phyloP scores from a whole-genome alignment of 2,329 filamentous ascomycete genomes.

The Nemania diffusa region DNA sequence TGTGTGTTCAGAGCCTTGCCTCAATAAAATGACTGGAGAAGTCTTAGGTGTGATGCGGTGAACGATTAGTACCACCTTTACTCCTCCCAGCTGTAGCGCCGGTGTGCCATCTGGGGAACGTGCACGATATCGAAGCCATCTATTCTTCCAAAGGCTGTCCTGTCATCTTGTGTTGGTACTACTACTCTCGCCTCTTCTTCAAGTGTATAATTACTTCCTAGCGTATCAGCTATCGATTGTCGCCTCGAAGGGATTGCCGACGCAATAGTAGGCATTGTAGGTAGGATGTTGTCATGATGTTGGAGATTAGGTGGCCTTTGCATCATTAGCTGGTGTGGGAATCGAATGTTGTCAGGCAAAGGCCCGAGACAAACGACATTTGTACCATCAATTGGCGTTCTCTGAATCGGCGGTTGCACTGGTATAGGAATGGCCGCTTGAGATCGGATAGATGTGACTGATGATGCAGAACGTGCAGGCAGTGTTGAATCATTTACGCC shows the following conservation, averaged over 20 bases:
- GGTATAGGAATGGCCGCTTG: slow-evolving; percentile 34
- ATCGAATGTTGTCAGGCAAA: slow-evolving; percentile 60
- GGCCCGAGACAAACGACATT: slow-evolving; percentile 66
- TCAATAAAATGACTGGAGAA: slow-evolving; percentile 5
- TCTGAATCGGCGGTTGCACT: slow-evolving; percentile 54
- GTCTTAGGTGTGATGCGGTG: not conserved
- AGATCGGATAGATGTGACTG: slow-evolving; percentile 40
- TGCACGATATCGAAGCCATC: slow-evolving; percentile 48
- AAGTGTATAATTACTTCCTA: slow-evolving; percentile 68
- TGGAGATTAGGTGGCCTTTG: slow-evolving; percentile 44
- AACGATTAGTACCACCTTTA: slow-evolving; percentile 30
- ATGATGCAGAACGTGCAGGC: slow-evolving; percentile 46
- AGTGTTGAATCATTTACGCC: slow-evolving; percentile 43
- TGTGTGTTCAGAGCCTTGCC: not conserved
- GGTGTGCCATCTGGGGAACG: slow-evolving; percentile 48
- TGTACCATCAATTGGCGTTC: slow-evolving; percentile 62
- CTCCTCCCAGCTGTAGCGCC: slow-evolving; percentile 51
- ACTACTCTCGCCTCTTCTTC: slow-evolving; percentile 58
- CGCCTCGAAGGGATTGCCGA: slow-evolving; percentile 43
- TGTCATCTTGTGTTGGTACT: slow-evolving; percentile 18
- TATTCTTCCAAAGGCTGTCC: slow-evolving; percentile 41
- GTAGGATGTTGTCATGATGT: slow-evolving; percentile 43
- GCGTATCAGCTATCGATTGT: slow-evolving; percentile 54
- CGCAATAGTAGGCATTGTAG: slow-evolving; percentile 45
- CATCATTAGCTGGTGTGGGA: slow-evolving; percentile 48